Percentiles rank a stretch among this genome's conserved stretches.
Conservation (phyloP, 163 green algal species). For the Scenedesmus sp. region DNA sequence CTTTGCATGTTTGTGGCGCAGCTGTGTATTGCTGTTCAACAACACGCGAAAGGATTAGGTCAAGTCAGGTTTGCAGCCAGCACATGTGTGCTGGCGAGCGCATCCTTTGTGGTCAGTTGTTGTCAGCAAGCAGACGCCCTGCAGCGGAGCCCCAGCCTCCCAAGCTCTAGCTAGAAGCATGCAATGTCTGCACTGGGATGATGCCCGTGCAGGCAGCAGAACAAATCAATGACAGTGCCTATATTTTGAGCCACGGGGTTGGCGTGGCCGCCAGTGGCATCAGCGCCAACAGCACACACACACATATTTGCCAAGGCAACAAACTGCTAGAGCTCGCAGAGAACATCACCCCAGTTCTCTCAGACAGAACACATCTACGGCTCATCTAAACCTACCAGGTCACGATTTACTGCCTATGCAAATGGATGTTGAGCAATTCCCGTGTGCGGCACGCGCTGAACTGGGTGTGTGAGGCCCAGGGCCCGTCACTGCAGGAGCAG, state of each 20-base stretch:
- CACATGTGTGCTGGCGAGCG: background rate
- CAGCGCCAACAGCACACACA: background rate
- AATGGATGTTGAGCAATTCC: background rate
- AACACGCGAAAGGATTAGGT: background rate
- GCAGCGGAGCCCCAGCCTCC: background rate
- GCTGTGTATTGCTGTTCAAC: background rate
- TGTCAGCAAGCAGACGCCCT: background rate
- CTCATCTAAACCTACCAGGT: background rate
- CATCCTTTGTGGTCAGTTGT: background rate
- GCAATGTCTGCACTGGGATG: background rate
- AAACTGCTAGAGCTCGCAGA: background rate
- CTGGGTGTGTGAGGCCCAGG: background rate
- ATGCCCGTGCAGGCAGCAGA: background rate
- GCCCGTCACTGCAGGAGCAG: background rate
- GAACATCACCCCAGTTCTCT: background rate
- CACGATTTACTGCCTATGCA: background rate
- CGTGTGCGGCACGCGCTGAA: background rate
- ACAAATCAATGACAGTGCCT: background rate
- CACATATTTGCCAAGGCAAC: background rate
- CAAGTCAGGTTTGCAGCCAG: background rate
- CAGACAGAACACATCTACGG: background rate
- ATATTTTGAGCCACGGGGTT: background rate
- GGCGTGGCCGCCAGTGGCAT: background rate
- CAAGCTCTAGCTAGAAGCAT: background rate
- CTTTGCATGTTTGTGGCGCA: background rate